Base-by-base conservation (phyloP, 1,139 yeast genomes). In the Hemisphaericaspora subhashii region DNA sequence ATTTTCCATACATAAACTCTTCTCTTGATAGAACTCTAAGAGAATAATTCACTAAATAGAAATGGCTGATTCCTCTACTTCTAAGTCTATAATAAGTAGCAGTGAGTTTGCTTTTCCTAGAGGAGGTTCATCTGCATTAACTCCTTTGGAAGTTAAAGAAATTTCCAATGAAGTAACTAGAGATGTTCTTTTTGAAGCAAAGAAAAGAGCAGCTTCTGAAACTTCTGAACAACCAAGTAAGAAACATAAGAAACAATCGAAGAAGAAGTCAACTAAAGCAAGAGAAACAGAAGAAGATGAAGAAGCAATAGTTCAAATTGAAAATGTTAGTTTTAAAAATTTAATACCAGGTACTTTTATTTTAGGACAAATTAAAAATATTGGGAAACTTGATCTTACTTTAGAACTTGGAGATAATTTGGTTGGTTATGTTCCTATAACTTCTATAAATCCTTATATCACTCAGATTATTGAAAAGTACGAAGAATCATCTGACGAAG, bases 81-180 rank as follows among this genome's bases (percentile, higher is more conserved):
- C 49, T 11, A 46, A 45, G 29, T 48, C 53, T 28, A 43, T 41
- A 36, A 36, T 69, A 41, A 66, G 64, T 43, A 68, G 68, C 45
- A 76, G 72, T 47, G 94, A 86, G 48, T 76, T 81, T 38, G 79
- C 95, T 14, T 92, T 92, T 58, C 98, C 98, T 36, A 83, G 99
- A 79, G 98, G 98, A 53, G 97, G 97, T 40, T 79, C 86, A 9
- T 77, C 90, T 17, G 87, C 82, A 13, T 74, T 90, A 59, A 80
- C 96, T 3, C 90, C 98, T 4, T 67, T 92, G 50, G 99, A 92
- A 64, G 81, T 88, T 51, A 89, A 89, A 60, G 95, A 89, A 58
- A 94, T 90, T 39, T 83, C 96, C 29, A 89, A 88, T 56, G 96
- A 92, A 60, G 98, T 94, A 32, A 82, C 90, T 23, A 78, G 78